A percentile compares a stretch with the other conserved stretches of the same genome.
These are phyloP conservation scores for Boletales sp. DNA, from an alignment of 768 basidiomycete genomes.

Conservation along the genomic window DNA sequence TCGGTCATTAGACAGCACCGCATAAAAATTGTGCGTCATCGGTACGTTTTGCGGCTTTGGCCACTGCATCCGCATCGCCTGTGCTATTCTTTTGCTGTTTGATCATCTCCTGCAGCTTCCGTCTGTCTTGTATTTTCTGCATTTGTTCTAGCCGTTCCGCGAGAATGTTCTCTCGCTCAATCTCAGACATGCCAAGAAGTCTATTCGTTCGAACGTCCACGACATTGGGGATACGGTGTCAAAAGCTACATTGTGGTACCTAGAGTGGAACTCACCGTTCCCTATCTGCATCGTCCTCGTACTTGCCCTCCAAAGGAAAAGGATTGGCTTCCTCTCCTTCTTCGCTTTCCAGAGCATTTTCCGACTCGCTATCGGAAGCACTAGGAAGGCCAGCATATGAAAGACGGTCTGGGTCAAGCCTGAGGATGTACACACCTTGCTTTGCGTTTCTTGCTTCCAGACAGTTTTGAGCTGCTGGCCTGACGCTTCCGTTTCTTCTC, in stretches of 20 bases:
- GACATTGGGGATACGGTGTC: conserved; percentile 15
- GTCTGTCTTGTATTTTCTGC: conserved; percentile 68
- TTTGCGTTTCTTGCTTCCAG: conserved; percentile 65
- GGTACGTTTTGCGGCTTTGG: conserved; percentile 77
- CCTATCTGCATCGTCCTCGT: conserved; percentile 79
- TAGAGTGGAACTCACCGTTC: conserved; percentile 56
- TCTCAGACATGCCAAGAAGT: conserved; percentile 74
- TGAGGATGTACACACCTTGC: conserved; percentile 51
- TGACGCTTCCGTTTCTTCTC: conserved; percentile 65
- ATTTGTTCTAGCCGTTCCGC: conserved; percentile 78
- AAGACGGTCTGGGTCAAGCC: neutral
- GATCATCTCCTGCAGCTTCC: conserved; percentile 70
- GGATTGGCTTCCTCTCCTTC: conserved; percentile 57
- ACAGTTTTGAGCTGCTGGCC: conserved; percentile 40
- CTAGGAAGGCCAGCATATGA: conserved; percentile 21
- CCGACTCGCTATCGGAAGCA: conserved; percentile 44
- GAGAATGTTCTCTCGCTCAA: conserved; percentile 86
- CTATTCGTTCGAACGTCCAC: conserved; percentile 38
- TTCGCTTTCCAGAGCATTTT: conserved; percentile 61
- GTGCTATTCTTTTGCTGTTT: conserved; percentile 54
- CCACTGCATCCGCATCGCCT: conserved; percentile 54
- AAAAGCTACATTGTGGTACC: conserved; percentile 26
- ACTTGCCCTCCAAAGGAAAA: conserved; percentile 92
- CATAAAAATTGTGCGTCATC: conserved; percentile 11
- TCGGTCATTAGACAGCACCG: conserved; percentile 6